Conservation (phyloP, 345 rosid genomes). For the Abelmoschus esculentus region DNA sequence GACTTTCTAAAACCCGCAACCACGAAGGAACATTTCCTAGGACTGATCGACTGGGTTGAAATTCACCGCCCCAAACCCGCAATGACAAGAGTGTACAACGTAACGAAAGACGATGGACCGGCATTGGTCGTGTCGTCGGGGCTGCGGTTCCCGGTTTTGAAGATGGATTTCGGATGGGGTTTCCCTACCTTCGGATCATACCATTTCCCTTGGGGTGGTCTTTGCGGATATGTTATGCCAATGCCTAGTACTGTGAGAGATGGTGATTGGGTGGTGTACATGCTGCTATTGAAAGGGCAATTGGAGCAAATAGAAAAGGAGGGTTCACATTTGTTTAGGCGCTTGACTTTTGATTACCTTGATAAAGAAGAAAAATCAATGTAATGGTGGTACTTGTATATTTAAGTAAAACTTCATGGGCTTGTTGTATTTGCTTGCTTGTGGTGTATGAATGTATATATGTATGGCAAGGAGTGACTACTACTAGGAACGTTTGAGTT, state of each 20-base stretch:
- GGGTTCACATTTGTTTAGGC: not conserved
- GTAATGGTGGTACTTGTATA: too few relatives aligned
- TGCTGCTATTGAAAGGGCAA: constrained; percentile 12
- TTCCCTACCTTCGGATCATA: not conserved
- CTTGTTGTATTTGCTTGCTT: too few relatives aligned
- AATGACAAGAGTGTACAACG: not conserved
- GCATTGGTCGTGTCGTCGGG: constrained; percentile 4
- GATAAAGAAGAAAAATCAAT: not conserved
- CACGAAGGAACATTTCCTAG: constrained; percentile 47
- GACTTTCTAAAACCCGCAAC: constrained; percentile 27
- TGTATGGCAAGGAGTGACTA: too few relatives aligned
- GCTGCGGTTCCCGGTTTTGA: constrained; percentile 2
- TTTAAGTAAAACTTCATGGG: too few relatives aligned
- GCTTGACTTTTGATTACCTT: constrained; percentile 4
- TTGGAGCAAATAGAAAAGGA: not conserved
- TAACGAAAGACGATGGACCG: not conserved
- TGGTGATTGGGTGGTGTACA: constrained; percentile 30
- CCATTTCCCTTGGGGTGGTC: constrained; percentile 8
- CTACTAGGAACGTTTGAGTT: too few relatives aligned
- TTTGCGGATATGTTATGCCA: constrained; percentile 6
- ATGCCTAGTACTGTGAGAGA: not conserved
- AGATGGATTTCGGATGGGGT: constrained; percentile 13
- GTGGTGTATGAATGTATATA: too few relatives aligned
- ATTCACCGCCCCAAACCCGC: not conserved
- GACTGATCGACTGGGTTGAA: constrained; percentile 62